These are phyloP conservation scores for Thielaviopsis punctulata DNA, from an alignment of 2,329 filamentous ascomycete species.

Conservation along the genomic window DNA sequence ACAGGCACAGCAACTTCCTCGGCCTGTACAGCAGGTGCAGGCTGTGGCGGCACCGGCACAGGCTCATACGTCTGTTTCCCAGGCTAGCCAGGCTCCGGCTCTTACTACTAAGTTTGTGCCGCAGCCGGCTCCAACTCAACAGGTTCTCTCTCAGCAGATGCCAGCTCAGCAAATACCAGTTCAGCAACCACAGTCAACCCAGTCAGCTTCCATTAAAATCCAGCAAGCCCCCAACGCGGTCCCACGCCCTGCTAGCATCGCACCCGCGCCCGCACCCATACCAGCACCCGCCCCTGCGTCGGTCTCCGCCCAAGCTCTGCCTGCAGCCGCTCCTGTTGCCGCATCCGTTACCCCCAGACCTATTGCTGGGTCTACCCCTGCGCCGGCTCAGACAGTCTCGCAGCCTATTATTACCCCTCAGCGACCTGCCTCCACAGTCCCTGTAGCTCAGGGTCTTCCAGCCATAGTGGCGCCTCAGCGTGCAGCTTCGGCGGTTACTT, in stretches of 20 bases:
- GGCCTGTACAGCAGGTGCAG: background rate
- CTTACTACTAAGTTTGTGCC: background rate
- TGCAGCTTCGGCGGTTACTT: background rate
- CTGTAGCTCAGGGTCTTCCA: background rate
- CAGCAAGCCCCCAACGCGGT: too few relatives aligned
- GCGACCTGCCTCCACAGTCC: too few relatives aligned
- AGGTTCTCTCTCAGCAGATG: too few relatives aligned
- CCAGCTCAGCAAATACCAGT: too few relatives aligned
- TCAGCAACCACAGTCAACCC: too few relatives aligned
- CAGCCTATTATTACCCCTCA: too few relatives aligned
- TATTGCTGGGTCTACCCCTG: background rate
- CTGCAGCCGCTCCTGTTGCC: background rate
- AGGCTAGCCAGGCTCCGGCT: background rate
- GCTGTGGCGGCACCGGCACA: background rate
- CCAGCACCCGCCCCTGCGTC: too few relatives aligned
- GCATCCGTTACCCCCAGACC: background rate
- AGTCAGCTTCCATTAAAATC: too few relatives aligned
- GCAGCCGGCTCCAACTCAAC: background rate
- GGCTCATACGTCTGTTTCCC: background rate
- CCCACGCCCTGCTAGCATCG: background rate
- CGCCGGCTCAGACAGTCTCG: too few relatives aligned
- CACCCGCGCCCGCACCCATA: too few relatives aligned
- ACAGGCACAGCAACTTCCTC: background rate
- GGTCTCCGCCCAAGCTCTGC: background rate
- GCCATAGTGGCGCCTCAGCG: background rate